Conservation (phyloP, 2,329 filamentous ascomycete genomes). For the Cytospora piceicola region DNA sequence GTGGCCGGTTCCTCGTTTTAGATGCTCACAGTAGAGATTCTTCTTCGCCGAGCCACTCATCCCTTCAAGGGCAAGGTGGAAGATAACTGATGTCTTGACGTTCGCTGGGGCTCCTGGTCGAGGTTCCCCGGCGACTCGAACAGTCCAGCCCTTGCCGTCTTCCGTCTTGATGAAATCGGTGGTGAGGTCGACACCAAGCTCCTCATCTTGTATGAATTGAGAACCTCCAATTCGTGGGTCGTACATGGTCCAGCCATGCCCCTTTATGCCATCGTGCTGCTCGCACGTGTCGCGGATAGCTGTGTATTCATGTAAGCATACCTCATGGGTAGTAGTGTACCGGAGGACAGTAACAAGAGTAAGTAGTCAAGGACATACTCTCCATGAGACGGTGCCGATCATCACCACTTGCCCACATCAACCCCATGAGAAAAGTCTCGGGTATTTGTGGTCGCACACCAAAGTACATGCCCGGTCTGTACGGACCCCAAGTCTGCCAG, state of each 20-base stretch:
- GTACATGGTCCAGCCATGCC: conserved; percentile 74
- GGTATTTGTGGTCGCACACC: conserved; percentile 82
- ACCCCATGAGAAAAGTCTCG: conserved; percentile 74
- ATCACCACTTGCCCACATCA: conserved; percentile 85
- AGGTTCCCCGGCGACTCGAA: conserved; percentile 64
- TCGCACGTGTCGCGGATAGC: conserved; percentile 72
- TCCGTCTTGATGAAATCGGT: conserved; percentile 72
- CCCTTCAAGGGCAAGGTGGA: conserved; percentile 66
- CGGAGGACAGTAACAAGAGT: not conserved
- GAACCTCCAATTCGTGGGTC: conserved; percentile 67
- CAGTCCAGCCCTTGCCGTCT: conserved; percentile 68
- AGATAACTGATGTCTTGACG: conserved; percentile 59
- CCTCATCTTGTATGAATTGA: conserved; percentile 68
- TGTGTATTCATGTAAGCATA: conserved; percentile 36
- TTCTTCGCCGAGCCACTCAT: conserved; percentile 50
- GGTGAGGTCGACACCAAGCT: conserved; percentile 68
- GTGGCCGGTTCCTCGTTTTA: conserved; percentile 15
- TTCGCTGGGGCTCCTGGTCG: conserved; percentile 58
- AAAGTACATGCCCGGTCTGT: conserved; percentile 92
- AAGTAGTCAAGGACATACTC: conserved; percentile 23
- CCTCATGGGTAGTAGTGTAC: not conserved
- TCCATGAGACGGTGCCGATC: conserved; percentile 31
- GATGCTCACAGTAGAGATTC: conserved; percentile 21
- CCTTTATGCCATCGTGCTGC: conserved; percentile 68
- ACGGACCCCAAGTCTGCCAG: conserved; percentile 73